Evolutionary conservation across 2,329 filamentous ascomycete species (phyloP), one percentile per base, ranked within the genome.

Genomic region (Ceratocystis eucalypticola): DNA sequence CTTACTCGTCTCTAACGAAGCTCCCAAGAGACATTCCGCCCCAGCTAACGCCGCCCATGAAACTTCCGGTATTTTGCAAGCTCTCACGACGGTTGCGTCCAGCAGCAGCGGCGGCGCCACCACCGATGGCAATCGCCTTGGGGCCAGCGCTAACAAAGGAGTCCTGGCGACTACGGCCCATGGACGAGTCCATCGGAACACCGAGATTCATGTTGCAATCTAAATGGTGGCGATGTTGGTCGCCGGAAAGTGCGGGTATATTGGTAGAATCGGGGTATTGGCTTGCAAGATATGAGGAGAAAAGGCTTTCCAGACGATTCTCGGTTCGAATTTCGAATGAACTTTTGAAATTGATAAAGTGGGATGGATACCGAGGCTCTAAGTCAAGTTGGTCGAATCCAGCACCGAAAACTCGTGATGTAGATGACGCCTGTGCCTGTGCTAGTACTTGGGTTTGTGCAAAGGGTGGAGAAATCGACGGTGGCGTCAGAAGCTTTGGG

Each of bases 1-100:
- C 93, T 85, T 85, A 99, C 94, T 99, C 94, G 78, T 99, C 93
- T 76, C 90, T 84, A 76, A 99, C 94, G 81, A 95, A 97, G 73
- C 93, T 97, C 69, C 93, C 93, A 70, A 97, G 90, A 7, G 93
- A 97, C 68, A 96, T 85, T 70, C 92, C 93, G 74, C 93, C 93
- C 92, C 93, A 99, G 77, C 92, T 96, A 87, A 96, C 91, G 72
- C 93, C 92, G 70, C 86, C 88, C 77, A 86, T 84, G 67, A 87
- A 75, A 72, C 84, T 87, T 62, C 84, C 84, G 17, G 84, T 84
- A 41, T 66, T 66, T 28, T 64, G 65, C 44, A 87, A 74, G 66
- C 80, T 84, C 74, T 87, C 85, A 71, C 84, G 79, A 69, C 84
- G 80, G 65, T 78, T 80, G 69, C 83, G 80, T 72, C 78, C 80